Evolutionary conservation across 2,329 filamentous ascomycete species (phyloP), one percentile per base, ranked within the genome.

Genomic region (Fonsecaea pugnacius): DNA sequence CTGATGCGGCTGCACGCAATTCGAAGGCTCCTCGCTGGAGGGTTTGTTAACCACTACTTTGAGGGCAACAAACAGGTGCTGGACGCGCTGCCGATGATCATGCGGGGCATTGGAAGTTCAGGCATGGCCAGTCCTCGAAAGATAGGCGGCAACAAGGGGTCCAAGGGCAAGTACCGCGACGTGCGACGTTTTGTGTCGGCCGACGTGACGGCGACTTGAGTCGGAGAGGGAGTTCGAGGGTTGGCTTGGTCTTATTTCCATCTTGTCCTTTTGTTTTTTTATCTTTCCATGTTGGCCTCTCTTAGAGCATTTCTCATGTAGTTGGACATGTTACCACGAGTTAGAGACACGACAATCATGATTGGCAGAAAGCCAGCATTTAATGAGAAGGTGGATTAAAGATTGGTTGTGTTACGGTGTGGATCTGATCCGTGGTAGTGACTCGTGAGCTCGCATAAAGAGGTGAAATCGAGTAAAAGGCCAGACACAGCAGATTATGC

Each of bases 1-100:
- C 78, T 90, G 70, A 81, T 86, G 69, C 80, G 88, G 33, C 75
- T 90, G 57, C 85, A 87, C 65, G 83, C 84, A 2, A 75, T 91
- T 59, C 83, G 86, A 71, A 77, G 87, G 43, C 77, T 87, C 33
- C 76, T 91, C 46, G 84, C 85, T 63, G 83, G 84, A 14, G 87
- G 87, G 0, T 88, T 89, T 69, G 75, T 86, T 52, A 81, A 81
- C 57, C 87, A 89, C 76, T 89, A 88, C 72, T 79, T 75, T 58
- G 82, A 87, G 72, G 78, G 81, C 51, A 89, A 89, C 71, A 79
- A 83, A 65, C 82, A 85, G 18, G 83, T 89, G 4, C 82, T 87
- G 66, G 82, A 88, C 58, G 84, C 79, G 70, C 73, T 89, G 62
- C 86, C 86, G 18, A 75, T 79, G 35, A 76, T 79, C 70, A 73